Evolutionary conservation across 2,329 filamentous ascomycete species (phyloP), one percentile per base, ranked within the genome.

Genomic region (Colletotrichum coccodes): DNA sequence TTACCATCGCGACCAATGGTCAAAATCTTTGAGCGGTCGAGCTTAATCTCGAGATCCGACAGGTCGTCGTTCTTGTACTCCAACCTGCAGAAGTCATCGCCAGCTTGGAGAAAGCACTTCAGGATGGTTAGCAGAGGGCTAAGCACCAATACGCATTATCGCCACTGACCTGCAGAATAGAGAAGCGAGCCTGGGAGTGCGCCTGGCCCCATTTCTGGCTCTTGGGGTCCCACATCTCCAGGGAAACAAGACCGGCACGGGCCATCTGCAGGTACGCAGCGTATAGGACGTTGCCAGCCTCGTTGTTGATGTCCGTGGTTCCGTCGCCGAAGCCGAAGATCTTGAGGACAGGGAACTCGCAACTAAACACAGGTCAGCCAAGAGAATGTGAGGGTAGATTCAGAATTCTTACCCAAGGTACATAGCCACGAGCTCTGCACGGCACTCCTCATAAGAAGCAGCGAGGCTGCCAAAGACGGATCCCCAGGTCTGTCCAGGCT

Each of bases 141-240:
- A 54, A 56, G 52, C 40, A 44, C 30, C 36, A 16, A 30, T 8
- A 3, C 3, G 49, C 34, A 32, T 40, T 59, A 18, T 34, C n/a
- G 30, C 28, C 28, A 65, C 74, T 18, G 69, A 79, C 79, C 74
- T 89, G 90, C 46, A 98, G 84, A 75, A 98, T 97, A 59, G 92
- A 93, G 82, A 94, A 98, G 12, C 95, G 92, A 26, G 94, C 95
- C 81, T 97, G 94, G 81, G 94, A 97, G 78, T 97, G 94, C 72
- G 92, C 89, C 80, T 97, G 95, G 9, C 95, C 95, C 95, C 95
- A 97, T 83, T 97, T 97, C 72, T 90, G 86, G 74, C 88, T 91
- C 83, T 95, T 95, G 6, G 94, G 94, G 76, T 98, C 94, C 94
- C 94, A 98, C 86, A 96, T 94, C 78, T 98, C 95, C 26, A 98